phyloP scores from a whole-genome alignment of 306 rosid species.

The Fragaria nilgerrensis region DNA sequence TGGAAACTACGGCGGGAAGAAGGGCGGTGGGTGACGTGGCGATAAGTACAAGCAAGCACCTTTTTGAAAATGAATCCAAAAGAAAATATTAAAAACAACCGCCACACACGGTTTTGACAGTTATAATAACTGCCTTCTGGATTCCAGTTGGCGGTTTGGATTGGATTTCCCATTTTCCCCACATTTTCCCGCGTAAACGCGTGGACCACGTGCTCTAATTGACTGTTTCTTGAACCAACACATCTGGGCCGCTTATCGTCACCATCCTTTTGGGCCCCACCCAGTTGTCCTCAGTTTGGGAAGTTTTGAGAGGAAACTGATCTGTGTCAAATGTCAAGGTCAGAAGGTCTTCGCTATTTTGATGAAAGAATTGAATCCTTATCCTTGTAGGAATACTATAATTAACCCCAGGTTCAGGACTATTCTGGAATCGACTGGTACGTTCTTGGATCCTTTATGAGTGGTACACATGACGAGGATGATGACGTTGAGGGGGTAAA shows the following conservation, averaged over 20 bases:
- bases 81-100: neutral
- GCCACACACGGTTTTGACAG: neutral
- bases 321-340: neutral
- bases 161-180: neutral
- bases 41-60: neutral
- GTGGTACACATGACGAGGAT: neutral
- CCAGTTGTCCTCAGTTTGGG: neutral
- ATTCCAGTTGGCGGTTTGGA: neutral
- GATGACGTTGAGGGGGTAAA: neutral
- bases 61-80: neutral
- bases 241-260: slow-evolving; percentile 1
- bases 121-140: neutral
- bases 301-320: slow-evolving; percentile 9
- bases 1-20: neutral
- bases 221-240: neutral
- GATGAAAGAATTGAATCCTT: neutral
- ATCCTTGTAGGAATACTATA: neutral
- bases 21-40: neutral
- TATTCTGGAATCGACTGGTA: neutral
- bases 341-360: neutral
- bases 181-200: neutral
- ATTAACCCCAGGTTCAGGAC: neutral
- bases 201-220: neutral
- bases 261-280: neutral
- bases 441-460: neutral